Evolutionary conservation across 2,329 filamentous ascomycete species (phyloP), one percentile per base, ranked within the genome.

Genomic region (Phialemoniopsis sp.): DNA sequence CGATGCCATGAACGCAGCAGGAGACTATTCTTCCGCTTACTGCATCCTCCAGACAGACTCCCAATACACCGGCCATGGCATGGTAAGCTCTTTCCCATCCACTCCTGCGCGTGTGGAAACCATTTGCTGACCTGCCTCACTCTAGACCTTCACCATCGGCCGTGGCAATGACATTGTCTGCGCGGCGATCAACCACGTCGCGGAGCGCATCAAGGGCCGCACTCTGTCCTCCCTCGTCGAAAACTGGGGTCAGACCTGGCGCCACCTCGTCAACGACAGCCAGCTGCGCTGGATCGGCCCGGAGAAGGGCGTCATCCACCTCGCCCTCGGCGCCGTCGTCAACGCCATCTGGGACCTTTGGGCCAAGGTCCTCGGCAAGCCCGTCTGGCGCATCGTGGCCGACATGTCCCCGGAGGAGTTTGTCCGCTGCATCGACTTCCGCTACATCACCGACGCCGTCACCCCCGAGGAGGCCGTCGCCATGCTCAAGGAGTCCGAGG

Each of bases 261-360:
- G 89, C 18, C 81, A 94, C 62, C 80, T 95, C n/a, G 89, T 95
- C 52, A 85, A 84, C 46, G 90, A 95, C 73, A 87, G 80, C 51
- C 89, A 95, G 64, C 74, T 95, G 39, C 86, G 89, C 41, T 95
- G 90, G 89, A 93, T 95, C 56, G 89, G 89, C 0, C 89, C 89
- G 0, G 89, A 95, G 56, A 95, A 95, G 66, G 89, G 89, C 43
- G 89, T 95, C 33, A 94, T 94, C 51, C 89, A 95, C 64, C 85
- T 96, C 8, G 89, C 89, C 2, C 80, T 95, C 10, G 89, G 87
- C 21, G 87, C 89, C 32, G 85, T 95, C 13, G 87, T 94, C 52
- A 95, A 95, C 60, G 89, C 89, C 13, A 73, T 95, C 53, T 95
- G 89, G 89, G 89, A 95, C 62, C 78, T 95, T n/a, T 95, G 89